A percentile compares a stretch with the other conserved stretches of the same genome.
Evolutionary conservation across 164 flowering plant genomes (phyloP).

Genomic region (Liriodendron chinense): DNA sequence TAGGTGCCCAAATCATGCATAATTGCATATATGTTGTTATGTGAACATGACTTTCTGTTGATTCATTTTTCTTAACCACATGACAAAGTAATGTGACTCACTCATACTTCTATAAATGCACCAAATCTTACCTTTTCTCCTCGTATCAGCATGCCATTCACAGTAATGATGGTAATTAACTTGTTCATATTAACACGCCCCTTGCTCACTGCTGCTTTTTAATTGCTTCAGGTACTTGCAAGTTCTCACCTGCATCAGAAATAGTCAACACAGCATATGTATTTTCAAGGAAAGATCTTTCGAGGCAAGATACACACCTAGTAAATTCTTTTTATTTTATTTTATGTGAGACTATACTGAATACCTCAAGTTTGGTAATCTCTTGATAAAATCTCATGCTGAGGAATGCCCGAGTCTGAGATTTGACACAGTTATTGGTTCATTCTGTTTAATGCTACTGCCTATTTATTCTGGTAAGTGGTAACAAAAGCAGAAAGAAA

Average conservation of each 20-base stretch:
- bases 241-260: conserved; percentile 55
- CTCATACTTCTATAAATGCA: not conserved
- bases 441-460: not conserved
- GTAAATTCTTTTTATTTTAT: not conserved
- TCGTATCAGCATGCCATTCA: too few relatives aligned
- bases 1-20: too few relatives aligned
- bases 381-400: not conserved
- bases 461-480: not conserved
- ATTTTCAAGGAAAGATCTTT: conserved; percentile 83
- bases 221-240: conserved; percentile 65
- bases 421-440: not conserved
- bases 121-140: not conserved
- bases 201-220: not conserved
- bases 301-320: conserved; percentile 48
- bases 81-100: too few relatives aligned
- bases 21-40: too few relatives aligned
- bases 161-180: not conserved
- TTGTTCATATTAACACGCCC: not conserved
- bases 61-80: too few relatives aligned
- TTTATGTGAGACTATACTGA: not conserved
- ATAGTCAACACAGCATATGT: conserved; percentile 69
- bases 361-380: not conserved
- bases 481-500: not conserved
- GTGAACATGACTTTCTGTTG: too few relatives aligned
- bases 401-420: not conserved